Percentiles rank a stretch among this genome's conserved stretches.
Evolutionary conservation across 495 filamentous ascomycete genomes (phyloP).

Genomic region (Cercophora scortea): DNA sequence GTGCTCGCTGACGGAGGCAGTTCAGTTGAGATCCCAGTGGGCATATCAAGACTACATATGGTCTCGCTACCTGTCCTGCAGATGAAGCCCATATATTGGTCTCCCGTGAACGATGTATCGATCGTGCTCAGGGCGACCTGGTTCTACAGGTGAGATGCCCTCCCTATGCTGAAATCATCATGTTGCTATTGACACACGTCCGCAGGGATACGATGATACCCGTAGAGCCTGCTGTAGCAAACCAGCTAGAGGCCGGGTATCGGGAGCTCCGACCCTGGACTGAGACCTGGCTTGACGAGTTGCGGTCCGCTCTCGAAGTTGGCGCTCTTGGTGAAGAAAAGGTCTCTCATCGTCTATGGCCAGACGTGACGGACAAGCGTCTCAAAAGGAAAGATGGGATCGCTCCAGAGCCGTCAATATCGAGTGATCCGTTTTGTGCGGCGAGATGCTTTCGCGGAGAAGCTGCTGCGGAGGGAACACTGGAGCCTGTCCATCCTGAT

Average conservation of each 20-base stretch:
- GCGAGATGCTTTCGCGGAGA: constrained; percentile 47
- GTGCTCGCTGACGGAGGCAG: constrained; percentile 5
- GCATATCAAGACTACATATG: constrained; percentile 63
- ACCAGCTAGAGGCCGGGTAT: constrained; percentile 86
- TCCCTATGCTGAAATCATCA: not conserved
- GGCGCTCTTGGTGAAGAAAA: constrained; percentile 88
- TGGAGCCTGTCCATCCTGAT: constrained; percentile 33
- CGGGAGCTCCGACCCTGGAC: constrained; percentile 81
- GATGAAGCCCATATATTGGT: constrained; percentile 99
- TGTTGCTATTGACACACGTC: not conserved
- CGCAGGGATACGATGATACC: constrained; percentile 77
- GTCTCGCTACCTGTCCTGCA: constrained; percentile 50
- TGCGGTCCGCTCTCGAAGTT: constrained; percentile 84
- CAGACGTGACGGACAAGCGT: constrained; percentile 41
- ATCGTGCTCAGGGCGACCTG: constrained; percentile 81
- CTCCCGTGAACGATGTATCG: constrained; percentile 84
- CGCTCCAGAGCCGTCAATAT: constrained; percentile 38
- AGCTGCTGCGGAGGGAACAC: constrained; percentile 43
- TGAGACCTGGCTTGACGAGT: constrained; percentile 86
- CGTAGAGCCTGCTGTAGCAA: constrained; percentile 80
- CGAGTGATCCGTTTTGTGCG: constrained; percentile 46
- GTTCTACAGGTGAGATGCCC: constrained; percentile 59
- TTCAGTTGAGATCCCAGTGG: constrained; percentile 58
- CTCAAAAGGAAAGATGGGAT: constrained; percentile 25
- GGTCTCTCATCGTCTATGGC: constrained; percentile 74